Base-by-base conservation (phyloP, 2,329 filamentous ascomycete genomes). In the Arthrinium puccinioides region DNA sequence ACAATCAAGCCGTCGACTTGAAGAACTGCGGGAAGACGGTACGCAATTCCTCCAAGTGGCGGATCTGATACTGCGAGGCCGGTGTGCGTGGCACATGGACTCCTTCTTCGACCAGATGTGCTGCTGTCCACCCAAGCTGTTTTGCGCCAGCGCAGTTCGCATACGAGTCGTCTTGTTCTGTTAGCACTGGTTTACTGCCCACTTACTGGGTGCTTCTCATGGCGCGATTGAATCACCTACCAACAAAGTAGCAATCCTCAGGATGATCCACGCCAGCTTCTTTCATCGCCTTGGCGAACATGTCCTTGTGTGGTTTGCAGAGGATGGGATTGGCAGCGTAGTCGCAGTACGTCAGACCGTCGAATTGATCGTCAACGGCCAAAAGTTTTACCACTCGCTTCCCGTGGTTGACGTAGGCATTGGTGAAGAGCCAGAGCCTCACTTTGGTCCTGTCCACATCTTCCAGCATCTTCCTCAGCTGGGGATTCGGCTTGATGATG, bases 261-360 rank as follows among this genome's bases (percentile, higher is more conserved):
- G 69, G 66, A 24, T 75, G 70, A 11, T 74, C 70, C 2, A 84
- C 76, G 0, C 82, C 84, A 0, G 90, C 88, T 50, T 97, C 84
- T 32, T 61, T 68, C 84, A 97, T 95, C 6, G 86, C 92, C 63
- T 92, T 95, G 25, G 74, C 74, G 56, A 80, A 98, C 83, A 94
- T 92, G 36, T 80, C 78, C 36, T 71, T 70, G 39, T 84, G 74
- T 4, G 92, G 92, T 60, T 98, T 98, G 67, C 92, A 96, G 32
- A 94, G 63, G 44, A 98, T 71, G 6, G 77, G 82, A 28, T 76
- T 66, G 13, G 74, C 64, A 9, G 68, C 72, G 61, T 98, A 98
- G 61, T 98, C 87, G 56, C 94, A 98, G 60, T 79, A 98, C 0
- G 92, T 98, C 43, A 97, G 78, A 7, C 92, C 92, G 45, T 97